phyloP scores from a whole-genome alignment of 768 basidiomycete genomes.

The Gelatoporia subvermispora region DNA sequence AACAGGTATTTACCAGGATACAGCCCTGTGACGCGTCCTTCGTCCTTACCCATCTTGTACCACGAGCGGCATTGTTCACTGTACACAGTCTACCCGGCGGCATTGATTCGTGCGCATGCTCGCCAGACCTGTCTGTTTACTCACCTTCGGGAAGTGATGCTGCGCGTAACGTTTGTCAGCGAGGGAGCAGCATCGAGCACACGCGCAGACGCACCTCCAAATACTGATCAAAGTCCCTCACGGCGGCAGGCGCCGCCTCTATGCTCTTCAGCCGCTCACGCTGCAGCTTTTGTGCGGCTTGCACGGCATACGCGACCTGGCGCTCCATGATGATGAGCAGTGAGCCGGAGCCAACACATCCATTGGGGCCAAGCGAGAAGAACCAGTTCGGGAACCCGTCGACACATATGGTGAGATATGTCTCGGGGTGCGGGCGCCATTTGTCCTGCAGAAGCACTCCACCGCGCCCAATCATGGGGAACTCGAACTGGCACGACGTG shows the following conservation, averaged over 20 bases:
- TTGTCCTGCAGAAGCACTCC: conserved; percentile 47
- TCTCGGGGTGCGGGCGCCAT: conserved; percentile 48
- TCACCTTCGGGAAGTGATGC: conserved; percentile 43
- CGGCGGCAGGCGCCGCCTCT: conserved; percentile 52
- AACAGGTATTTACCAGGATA: conserved; percentile 48
- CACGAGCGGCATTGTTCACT: conserved; percentile 54
- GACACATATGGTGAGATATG: conserved; percentile 54
- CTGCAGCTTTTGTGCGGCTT: conserved; percentile 53
- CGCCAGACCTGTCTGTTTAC: neutral
- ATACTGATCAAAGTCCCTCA: conserved; percentile 57
- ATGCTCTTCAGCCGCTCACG: conserved; percentile 58
- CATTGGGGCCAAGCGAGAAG: conserved; percentile 51
- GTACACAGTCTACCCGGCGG: conserved; percentile 44
- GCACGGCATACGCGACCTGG: conserved; percentile 52
- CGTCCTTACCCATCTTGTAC: conserved; percentile 57
- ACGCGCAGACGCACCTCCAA: too few species aligned
- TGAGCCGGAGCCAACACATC: conserved; percentile 48
- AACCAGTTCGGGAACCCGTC: conserved; percentile 72
- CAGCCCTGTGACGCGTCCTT: conserved; percentile 50
- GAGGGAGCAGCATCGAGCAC: too few species aligned
- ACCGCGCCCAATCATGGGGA: conserved; percentile 48
- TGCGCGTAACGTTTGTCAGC: conserved; percentile 17
- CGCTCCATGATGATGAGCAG: conserved; percentile 51
- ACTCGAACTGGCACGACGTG: conserved; percentile 41
- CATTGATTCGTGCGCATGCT: neutral